A percentile compares a stretch with the other conserved stretches of the same genome.
phyloP scores from a whole-genome alignment of 805 yeast species.

The Groenewaldozyma salmanticensis region DNA sequence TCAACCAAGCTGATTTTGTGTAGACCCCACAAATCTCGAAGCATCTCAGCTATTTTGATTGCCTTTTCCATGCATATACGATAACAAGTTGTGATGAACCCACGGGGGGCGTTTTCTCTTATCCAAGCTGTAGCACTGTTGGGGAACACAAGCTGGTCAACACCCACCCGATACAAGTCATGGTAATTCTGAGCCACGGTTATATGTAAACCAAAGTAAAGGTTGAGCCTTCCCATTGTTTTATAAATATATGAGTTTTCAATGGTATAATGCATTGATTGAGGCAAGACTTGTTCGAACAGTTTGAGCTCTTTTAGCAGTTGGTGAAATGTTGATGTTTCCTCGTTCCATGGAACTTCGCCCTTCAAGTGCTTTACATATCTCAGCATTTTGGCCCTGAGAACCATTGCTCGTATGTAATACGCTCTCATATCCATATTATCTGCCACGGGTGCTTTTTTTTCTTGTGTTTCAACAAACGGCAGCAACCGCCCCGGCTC shows the following conservation, averaged over 20 bases:
- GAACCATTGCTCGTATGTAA: constrained; percentile 11
- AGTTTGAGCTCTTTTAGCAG: constrained; percentile 5
- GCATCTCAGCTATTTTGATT: neutral
- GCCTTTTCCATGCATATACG: constrained; percentile 4
- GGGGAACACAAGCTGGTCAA: constrained; percentile 6
- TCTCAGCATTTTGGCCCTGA: constrained; percentile 7
- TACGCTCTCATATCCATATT: constrained; percentile 12
- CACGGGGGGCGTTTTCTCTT: constrained; percentile 7
- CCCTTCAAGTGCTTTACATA: constrained; percentile 8
- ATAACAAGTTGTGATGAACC: constrained; percentile 5
- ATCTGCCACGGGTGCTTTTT: constrained; percentile 1
- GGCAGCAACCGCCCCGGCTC: constrained; percentile 7
- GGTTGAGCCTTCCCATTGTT: constrained; percentile 3
- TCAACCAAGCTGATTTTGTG: constrained; percentile 6
- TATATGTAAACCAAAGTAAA: constrained; percentile 8
- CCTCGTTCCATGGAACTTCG: constrained; percentile 9
- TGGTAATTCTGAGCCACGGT: constrained; percentile 6
- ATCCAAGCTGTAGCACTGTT: constrained; percentile 7
- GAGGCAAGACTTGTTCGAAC: constrained; percentile 6
- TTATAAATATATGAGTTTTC: constrained; percentile 4
- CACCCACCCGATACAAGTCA: constrained; percentile 10
- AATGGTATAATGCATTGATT: neutral
- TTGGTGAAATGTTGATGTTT: constrained; percentile 5
- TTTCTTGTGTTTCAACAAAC: constrained; percentile 4
- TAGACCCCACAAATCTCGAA: neutral